Base-by-base conservation (phyloP, 495 filamentous ascomycete species). In the Arthonia radiata region DNA sequence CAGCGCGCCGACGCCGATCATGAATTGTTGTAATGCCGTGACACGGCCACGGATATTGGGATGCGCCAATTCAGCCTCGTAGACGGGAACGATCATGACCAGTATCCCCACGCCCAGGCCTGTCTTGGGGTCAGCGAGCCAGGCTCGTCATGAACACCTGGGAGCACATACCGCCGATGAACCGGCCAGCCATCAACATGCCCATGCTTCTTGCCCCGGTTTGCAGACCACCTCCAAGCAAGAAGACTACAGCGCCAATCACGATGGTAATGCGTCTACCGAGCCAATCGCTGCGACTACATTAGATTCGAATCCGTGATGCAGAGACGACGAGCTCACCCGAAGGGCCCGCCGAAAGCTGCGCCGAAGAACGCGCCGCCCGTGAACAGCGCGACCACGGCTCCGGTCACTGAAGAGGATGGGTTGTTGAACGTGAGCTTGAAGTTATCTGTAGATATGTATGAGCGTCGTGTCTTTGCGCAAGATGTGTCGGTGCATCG, bases 331-430 rank as follows among this genome's bases (percentile, higher is more conserved):
- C n/a, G n/a, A n/a, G n/a, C n/a, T n/a, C n/a, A n/a, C 17, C 44
- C 50, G 7, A 47, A 23, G 15, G 46, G 54, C 4, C 62, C 62
- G 15, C 55, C 62, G 17, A 56, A 42, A 27, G 45, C 50, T 24
- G 60, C 56, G 16, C 61, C 61, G 34, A 57, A 56, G 48, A 63
- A 62, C 4, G 55, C 57, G 18, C 67, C 54, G 26, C 68, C 69
- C 0, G 68, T 76, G 45, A 76, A 76, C 24, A 75, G 47, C 0
- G 67, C 67, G 10, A 75, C 68, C 0, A 75, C 68, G 18, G 68
- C 50, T 27, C 69, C 68, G 25, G 63, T 70, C 30, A 2, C 11
- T 15, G 11, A 23, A 12, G 6, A 9, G 17, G 1, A 12, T n/a
- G 33, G 4, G 24, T 11, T 13, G 16, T 27, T 11, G 22, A 6